These are phyloP conservation scores for Albifimbria verrucaria DNA, from an alignment of 2,329 filamentous ascomycete genomes.

Conservation along the genomic window DNA sequence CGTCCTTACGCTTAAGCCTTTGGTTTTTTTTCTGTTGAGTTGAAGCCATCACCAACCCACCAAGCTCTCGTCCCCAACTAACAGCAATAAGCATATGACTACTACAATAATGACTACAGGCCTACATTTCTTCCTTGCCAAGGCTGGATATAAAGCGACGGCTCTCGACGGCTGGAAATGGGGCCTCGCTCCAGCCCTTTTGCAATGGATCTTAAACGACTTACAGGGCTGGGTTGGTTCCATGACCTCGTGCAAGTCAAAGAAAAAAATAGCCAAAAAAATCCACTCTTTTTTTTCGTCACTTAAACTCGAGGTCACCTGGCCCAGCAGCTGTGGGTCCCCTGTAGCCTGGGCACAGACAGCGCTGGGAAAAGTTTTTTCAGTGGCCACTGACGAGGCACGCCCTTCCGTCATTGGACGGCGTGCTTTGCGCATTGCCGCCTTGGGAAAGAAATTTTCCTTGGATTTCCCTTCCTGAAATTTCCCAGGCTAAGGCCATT, in stretches of 20 bases:
- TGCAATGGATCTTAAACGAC: not conserved
- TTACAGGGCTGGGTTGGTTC: not conserved
- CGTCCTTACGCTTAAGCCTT: too few relatives aligned
- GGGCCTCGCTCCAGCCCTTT: not conserved
- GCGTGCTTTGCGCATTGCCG: not conserved
- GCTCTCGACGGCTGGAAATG: not conserved
- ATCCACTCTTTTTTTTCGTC: not conserved
- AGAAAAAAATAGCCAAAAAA: not conserved
- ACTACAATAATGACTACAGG: not conserved
- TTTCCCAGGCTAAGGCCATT: not conserved
- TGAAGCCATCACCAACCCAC: not conserved
- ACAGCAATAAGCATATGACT: too few relatives aligned
- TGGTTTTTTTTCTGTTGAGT: not conserved
- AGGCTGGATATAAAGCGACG: not conserved
- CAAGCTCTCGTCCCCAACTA: too few relatives aligned
- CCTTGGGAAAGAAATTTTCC: not conserved
- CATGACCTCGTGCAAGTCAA: not conserved
- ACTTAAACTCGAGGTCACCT: not conserved
- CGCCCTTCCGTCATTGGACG: not conserved
- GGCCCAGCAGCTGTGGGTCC: not conserved
- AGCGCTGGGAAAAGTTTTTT: not conserved
- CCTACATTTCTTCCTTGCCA: not conserved
- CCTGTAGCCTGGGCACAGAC: not conserved
- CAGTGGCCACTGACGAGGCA: too few relatives aligned
- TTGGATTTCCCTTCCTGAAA: not conserved